phyloP scores from a whole-genome alignment of 148 eudicot genomes.

The Heliamphora exappendiculata region DNA sequence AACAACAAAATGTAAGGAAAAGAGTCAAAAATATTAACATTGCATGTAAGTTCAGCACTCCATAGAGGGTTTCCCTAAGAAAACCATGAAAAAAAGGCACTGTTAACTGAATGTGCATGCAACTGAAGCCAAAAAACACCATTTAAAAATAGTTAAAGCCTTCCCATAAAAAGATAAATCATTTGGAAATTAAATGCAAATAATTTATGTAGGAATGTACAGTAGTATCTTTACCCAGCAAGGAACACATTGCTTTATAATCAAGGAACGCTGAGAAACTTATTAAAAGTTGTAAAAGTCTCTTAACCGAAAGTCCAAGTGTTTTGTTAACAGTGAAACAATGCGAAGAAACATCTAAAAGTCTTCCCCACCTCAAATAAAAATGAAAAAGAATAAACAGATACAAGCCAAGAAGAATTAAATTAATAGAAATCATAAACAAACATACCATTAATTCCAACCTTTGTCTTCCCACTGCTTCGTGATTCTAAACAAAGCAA shows the following conservation, averaged over 20 bases:
- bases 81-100: no score
- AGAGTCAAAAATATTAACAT: no score
- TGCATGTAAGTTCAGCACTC: no score
- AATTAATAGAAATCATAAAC: neutral
- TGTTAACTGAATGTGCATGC: no score
- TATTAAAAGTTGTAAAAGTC: neutral
- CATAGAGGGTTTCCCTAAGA: no score
- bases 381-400: neutral
- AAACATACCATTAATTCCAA: conserved; percentile 88
- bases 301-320: neutral
- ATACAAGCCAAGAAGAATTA: neutral
- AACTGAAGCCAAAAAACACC: no score
- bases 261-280: neutral
- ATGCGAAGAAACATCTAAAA: neutral
- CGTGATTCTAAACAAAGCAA: conserved; percentile 36
- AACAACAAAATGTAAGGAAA: no score
- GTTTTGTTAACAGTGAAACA: neutral
- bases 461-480: conserved; percentile 60
- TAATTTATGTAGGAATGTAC: neutral
- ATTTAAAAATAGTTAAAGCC: no score
- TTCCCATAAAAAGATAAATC: no score
- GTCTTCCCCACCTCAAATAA: no score
- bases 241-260: neutral
- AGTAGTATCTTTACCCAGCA: neutral
- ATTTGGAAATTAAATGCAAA: neutral